Conservation (phyloP, 2,329 filamentous ascomycete genomes). For the Colletotrichum noveboracense region DNA sequence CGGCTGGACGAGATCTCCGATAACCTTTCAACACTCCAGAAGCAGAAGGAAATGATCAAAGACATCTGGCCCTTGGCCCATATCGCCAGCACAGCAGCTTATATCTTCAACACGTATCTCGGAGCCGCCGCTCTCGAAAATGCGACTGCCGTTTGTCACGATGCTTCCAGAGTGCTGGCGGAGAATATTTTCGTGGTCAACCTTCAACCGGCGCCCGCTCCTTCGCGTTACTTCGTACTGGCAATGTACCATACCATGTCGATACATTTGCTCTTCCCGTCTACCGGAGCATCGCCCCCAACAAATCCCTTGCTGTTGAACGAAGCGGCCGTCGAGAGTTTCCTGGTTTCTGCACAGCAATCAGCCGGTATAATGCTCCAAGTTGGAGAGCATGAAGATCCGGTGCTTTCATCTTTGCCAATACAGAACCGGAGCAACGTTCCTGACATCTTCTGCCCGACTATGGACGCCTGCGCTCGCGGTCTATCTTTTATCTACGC, state of each 20-base stretch:
- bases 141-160: neutral
- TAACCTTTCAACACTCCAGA: constrained; percentile 40
- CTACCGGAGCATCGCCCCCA: neutral
- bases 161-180: neutral
- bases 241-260: neutral
- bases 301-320: neutral
- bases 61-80: constrained; percentile 41
- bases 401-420: fast-evolving
- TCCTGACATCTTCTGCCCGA: neutral
- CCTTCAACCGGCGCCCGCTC: neutral
- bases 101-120: neutral
- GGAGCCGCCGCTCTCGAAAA: neutral
- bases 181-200: neutral
- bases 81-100: constrained; percentile 32
- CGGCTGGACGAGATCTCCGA: constrained; percentile 37
- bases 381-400: neutral
- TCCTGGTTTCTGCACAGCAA: neutral
- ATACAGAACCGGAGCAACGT: neutral
- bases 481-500: neutral
- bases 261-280: neutral
- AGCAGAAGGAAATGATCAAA: constrained; percentile 36
- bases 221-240: neutral
- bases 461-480: neutral
- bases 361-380: neutral
- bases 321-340: neutral